These are phyloP conservation scores for Geotrichum histeridarum DNA, from an alignment of 1,139 yeast genomes.

Conservation along the genomic window DNA sequence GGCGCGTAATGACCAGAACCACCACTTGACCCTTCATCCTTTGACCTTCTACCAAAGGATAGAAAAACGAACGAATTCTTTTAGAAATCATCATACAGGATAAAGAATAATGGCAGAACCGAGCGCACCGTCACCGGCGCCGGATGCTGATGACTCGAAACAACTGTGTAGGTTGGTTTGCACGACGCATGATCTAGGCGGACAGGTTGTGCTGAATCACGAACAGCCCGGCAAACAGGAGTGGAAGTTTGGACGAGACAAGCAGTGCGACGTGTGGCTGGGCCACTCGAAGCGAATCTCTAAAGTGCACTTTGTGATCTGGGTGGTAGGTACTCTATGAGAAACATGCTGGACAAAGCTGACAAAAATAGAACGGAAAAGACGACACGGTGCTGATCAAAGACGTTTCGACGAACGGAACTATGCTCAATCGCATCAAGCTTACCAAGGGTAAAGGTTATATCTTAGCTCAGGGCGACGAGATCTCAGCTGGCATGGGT, in stretches of 20 bases:
- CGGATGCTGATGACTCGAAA: neutral
- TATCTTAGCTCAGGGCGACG: conserved; percentile 86
- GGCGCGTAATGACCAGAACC: neutral
- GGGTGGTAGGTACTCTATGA: neutral
- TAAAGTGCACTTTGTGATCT: conserved; percentile 17
- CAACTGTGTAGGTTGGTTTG: conserved; percentile 14
- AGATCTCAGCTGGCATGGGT: conserved; percentile 81
- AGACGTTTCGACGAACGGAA: conserved; percentile 68
- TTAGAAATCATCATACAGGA: neutral
- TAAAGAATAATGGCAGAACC: neutral
- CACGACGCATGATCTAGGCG: conserved; percentile 16
- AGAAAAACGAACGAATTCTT: neutral
- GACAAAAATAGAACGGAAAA: conserved; percentile 11
- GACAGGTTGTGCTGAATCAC: conserved; percentile 13
- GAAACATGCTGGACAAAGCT: too few relatives aligned
- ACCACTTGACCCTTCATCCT: neutral
- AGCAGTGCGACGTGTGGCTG: conserved; percentile 56
- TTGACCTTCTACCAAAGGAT: neutral
- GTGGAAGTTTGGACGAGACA: conserved; percentile 84
- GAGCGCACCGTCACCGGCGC: conserved; percentile 1
- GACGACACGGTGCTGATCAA: conserved; percentile 26
- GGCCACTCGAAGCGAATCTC: conserved; percentile 58
- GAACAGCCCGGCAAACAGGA: conserved; percentile 60
- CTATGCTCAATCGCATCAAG: conserved; percentile 69
- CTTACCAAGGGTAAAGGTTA: conserved; percentile 74